Conservation (phyloP, 345 rosid species). For the Barbarea vulgaris region DNA sequence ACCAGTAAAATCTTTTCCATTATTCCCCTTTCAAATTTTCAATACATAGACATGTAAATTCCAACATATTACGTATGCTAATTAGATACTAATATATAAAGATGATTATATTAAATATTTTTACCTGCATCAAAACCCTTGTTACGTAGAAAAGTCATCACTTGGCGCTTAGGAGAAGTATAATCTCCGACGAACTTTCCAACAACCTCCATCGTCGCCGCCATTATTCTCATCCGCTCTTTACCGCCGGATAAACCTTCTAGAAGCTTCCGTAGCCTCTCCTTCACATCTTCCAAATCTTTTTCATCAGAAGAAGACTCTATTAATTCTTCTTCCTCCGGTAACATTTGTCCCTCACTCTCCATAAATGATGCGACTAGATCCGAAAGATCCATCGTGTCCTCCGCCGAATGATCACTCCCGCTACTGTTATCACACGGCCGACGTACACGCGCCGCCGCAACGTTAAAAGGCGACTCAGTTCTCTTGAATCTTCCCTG, state of each 20-base stretch:
- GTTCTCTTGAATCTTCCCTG: slow-evolving; percentile 45
- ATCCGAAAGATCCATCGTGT: slow-evolving; percentile 53
- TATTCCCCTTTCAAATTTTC: background rate
- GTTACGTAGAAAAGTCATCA: slow-evolving; percentile 59
- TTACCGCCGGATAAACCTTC: slow-evolving; percentile 20
- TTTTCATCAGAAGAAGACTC: slow-evolving; percentile 24
- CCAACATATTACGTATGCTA: background rate
- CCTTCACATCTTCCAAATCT: slow-evolving; percentile 49
- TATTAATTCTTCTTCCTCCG: slow-evolving; percentile 9
- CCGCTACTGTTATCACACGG: slow-evolving; percentile 69
- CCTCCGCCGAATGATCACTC: slow-evolving; percentile 60
- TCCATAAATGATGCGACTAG: slow-evolving; percentile 79
- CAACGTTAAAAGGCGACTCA: slow-evolving; percentile 50
- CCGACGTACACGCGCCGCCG: slow-evolving; percentile 31
- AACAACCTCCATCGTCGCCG: slow-evolving; percentile 38
- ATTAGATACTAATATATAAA: background rate
- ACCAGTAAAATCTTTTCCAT: background rate
- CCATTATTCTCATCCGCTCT: slow-evolving; percentile 40
- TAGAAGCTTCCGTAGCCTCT: slow-evolving; percentile 41
- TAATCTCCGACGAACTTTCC: slow-evolving; percentile 34
- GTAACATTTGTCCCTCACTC: slow-evolving; percentile 36
- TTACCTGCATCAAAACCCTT: slow-evolving; percentile 79
- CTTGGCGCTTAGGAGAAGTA: slow-evolving; percentile 38
- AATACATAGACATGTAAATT: background rate
- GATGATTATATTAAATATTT: background rate